These are phyloP conservation scores for Sporisorium exsertum DNA, from an alignment of 1,284 basidiomycete genomes.

Conservation along the genomic window DNA sequence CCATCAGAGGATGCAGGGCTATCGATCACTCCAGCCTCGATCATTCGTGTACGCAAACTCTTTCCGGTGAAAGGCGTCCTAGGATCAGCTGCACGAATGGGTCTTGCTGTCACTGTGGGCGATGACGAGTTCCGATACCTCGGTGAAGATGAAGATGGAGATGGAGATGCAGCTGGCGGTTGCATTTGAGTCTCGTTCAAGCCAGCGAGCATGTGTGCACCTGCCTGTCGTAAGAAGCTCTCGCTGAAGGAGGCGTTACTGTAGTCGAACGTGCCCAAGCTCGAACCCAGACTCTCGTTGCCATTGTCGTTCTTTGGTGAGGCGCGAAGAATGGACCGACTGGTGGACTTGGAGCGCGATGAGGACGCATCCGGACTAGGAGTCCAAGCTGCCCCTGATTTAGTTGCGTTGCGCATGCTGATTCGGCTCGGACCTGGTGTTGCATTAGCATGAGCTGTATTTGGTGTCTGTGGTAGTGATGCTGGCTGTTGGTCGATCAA, in stretches of 20 bases:
- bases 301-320: neutral
- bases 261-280: constrained; percentile 42
- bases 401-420: neutral
- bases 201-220: constrained; percentile 53
- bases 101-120: constrained; percentile 31
- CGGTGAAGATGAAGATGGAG: constrained; percentile 18
- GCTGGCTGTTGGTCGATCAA: neutral
- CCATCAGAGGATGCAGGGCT: constrained; percentile 30
- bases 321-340: neutral
- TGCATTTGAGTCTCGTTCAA: constrained; percentile 30
- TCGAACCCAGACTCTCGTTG: constrained; percentile 45
- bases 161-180: neutral
- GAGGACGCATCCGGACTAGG: constrained; percentile 31
- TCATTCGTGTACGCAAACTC: constrained; percentile 33
- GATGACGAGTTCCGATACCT: constrained; percentile 23
- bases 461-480: neutral
- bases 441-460: neutral
- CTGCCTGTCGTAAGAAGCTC: constrained; percentile 60
- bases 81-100: constrained; percentile 16
- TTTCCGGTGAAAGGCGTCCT: constrained; percentile 37
- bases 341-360: constrained; percentile 19
- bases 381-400: constrained; percentile 24
- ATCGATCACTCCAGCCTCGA: constrained; percentile 34
- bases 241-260: constrained; percentile 61
- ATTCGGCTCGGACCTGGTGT: constrained; percentile 16